These are phyloP conservation scores for Leccinum disarticulatum DNA, from an alignment of 768 basidiomycete genomes.

Conservation along the genomic window DNA sequence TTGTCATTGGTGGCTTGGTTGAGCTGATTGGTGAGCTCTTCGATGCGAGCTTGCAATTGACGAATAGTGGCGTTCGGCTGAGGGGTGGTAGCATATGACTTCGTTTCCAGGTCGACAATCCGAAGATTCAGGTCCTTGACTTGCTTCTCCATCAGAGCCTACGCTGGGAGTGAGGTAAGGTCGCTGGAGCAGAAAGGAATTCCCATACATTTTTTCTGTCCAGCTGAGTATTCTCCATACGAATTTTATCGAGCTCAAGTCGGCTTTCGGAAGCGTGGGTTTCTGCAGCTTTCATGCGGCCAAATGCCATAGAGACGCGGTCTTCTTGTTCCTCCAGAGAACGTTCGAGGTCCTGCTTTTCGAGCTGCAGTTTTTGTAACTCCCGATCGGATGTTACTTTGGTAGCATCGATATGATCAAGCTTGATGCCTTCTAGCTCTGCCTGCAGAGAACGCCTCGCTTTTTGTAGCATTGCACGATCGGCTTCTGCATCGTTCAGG, in stretches of 20 bases:
- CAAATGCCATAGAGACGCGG: slow-evolving; percentile 66
- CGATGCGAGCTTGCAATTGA: slow-evolving; percentile 67
- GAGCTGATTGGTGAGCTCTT: slow-evolving; percentile 59
- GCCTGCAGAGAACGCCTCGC: slow-evolving; percentile 78
- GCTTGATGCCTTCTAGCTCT: slow-evolving; percentile 77
- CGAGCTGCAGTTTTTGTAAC: slow-evolving; percentile 69
- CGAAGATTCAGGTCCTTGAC: slow-evolving; percentile 82
- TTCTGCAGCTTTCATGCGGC: slow-evolving; percentile 83
- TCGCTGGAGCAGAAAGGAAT: neutral
- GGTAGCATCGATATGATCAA: slow-evolving; percentile 68
- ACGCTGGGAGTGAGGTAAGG: neutral
- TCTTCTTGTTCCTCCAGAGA: slow-evolving; percentile 79
- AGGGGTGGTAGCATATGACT: slow-evolving; percentile 65
- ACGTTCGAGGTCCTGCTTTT: slow-evolving; percentile 80
- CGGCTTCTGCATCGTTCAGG: slow-evolving; percentile 83
- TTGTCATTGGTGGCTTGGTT: slow-evolving; percentile 44
- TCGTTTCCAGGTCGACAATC: slow-evolving; percentile 81
- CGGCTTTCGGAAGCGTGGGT: slow-evolving; percentile 72
- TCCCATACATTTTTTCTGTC: slow-evolving; percentile 69
- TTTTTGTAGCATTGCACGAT: slow-evolving; percentile 75
- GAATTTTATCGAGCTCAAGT: slow-evolving; percentile 68
- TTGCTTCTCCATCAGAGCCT: slow-evolving; percentile 85
- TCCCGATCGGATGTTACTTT: slow-evolving; percentile 73
- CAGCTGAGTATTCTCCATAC: slow-evolving; percentile 79
- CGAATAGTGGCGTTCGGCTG: slow-evolving; percentile 54